Percentiles rank a stretch among this genome's conserved stretches.
These are phyloP conservation scores for Ochromonas danica DNA, from an alignment of 108 stramenopile genomes.

Conservation along the genomic window DNA sequence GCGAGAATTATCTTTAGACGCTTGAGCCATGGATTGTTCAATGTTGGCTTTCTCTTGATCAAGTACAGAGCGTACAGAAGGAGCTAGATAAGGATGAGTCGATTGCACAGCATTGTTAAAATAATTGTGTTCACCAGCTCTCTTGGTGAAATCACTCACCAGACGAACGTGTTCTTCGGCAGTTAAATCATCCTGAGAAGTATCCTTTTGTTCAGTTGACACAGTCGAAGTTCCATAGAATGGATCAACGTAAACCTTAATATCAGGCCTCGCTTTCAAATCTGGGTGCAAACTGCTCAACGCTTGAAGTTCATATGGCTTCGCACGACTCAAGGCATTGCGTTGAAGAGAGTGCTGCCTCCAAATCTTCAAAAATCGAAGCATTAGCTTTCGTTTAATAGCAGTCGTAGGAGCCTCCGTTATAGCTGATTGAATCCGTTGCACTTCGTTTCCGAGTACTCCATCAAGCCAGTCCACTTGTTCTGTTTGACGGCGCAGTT, in stretches of 20 bases:
- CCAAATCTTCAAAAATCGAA: not conserved
- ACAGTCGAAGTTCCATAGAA: not conserved
- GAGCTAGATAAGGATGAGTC: too few relatives aligned
- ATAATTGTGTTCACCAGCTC: too few relatives aligned
- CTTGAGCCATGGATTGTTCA: too few relatives aligned
- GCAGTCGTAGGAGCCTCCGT: not conserved
- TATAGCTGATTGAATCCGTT: not conserved
- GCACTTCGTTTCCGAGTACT: not conserved
- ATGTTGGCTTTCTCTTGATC: too few relatives aligned
- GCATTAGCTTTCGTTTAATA: not conserved
- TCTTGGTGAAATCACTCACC: too few relatives aligned
- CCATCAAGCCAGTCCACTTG: not conserved
- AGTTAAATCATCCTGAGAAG: too few relatives aligned
- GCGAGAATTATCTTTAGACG: too few relatives aligned
- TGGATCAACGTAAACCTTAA: not conserved
- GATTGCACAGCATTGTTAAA: too few relatives aligned
- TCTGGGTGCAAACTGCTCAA: not conserved
- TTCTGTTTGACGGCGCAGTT: constrained; percentile 23
- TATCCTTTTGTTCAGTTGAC: too few relatives aligned
- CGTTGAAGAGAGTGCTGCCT: not conserved
- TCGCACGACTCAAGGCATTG: not conserved
- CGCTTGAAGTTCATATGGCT: not conserved
- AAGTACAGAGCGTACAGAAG: too few relatives aligned
- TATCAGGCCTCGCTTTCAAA: not conserved
- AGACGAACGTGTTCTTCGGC: too few relatives aligned